Evolutionary conservation across 768 basidiomycete genomes (phyloP).

Genomic region (Suillus alpinus): DNA sequence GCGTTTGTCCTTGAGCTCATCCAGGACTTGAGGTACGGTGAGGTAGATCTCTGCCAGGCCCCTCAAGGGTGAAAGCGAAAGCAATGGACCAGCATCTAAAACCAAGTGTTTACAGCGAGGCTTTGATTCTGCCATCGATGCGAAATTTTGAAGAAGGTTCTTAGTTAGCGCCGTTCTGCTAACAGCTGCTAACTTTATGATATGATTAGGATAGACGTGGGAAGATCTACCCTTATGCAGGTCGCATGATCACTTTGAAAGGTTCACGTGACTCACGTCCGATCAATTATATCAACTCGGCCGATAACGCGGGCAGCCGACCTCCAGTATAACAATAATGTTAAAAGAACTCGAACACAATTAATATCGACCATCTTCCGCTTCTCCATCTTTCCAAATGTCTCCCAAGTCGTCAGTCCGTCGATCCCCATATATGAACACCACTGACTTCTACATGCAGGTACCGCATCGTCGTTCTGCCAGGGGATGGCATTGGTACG

Average conservation of each 20-base stretch:
- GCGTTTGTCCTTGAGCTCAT: constrained; percentile 85
- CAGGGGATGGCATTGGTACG: constrained; percentile 97
- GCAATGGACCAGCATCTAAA: constrained; percentile 90
- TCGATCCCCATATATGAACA: constrained; percentile 9
- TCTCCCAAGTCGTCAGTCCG: constrained; percentile 42
- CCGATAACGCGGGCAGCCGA: constrained; percentile 5
- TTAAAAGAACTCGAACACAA: constrained; percentile 1
- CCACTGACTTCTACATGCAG: constrained; percentile 35
- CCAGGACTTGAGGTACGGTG: constrained; percentile 87
- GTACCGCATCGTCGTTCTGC: constrained; percentile 84
- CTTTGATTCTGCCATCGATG: constrained; percentile 25
- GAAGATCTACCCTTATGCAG: constrained; percentile 6
- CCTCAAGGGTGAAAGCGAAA: constrained; percentile 86
- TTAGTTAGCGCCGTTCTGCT: no score
- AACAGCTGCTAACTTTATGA: not conserved
- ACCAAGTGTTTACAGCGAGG: constrained; percentile 75
- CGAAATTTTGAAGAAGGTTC: constrained; percentile 4
- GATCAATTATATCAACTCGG: not conserved
- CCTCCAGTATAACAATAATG: not conserved
- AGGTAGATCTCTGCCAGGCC: constrained; percentile 83
- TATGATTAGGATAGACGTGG: constrained; percentile 1
- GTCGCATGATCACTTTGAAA: not conserved
- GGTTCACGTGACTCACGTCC: not conserved
- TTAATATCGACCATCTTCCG: not conserved
- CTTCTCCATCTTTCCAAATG: constrained; percentile 27